Conservation (phyloP, 441 rosid species). For the Populus hybrid region DNA sequence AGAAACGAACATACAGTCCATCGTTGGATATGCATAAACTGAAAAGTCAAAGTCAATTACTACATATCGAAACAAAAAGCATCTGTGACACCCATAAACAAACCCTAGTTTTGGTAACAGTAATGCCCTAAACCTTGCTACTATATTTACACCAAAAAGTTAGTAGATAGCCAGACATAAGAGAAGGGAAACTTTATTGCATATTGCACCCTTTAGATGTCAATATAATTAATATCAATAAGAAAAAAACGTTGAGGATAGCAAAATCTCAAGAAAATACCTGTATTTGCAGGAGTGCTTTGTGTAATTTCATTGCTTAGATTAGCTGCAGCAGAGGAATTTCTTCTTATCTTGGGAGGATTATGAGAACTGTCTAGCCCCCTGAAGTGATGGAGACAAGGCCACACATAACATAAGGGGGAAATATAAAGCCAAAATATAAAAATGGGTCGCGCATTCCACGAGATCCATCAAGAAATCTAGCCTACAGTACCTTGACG, state of each 20-base stretch:
- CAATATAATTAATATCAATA: too few relatives aligned
- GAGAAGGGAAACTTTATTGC: too few relatives aligned
- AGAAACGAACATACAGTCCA: too few relatives aligned
- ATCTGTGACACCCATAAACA: too few relatives aligned
- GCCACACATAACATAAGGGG: not conserved
- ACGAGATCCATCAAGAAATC: not conserved
- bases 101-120: too few relatives aligned
- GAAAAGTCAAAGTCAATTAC: too few relatives aligned
- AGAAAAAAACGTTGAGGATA: not conserved
- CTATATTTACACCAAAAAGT: too few relatives aligned
- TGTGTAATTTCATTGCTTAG: conserved; percentile 48
- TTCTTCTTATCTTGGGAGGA: conserved; percentile 56
- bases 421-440: not conserved
- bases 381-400: conserved; percentile 31
- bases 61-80: too few relatives aligned
- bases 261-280: conserved; percentile 23
- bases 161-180: too few relatives aligned
- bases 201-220: too few relatives aligned
- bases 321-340: conserved; percentile 66
- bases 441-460: not conserved
- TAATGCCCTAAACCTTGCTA: too few relatives aligned
- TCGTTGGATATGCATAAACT: too few relatives aligned
- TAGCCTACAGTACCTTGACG: conserved; percentile 46
- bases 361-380: conserved; percentile 42
- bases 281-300: conserved; percentile 45